These are phyloP conservation scores for Anthoceros angustus DNA, from an alignment of 225 moss, liverwort and hornwort genomes.

Conservation along the genomic window DNA sequence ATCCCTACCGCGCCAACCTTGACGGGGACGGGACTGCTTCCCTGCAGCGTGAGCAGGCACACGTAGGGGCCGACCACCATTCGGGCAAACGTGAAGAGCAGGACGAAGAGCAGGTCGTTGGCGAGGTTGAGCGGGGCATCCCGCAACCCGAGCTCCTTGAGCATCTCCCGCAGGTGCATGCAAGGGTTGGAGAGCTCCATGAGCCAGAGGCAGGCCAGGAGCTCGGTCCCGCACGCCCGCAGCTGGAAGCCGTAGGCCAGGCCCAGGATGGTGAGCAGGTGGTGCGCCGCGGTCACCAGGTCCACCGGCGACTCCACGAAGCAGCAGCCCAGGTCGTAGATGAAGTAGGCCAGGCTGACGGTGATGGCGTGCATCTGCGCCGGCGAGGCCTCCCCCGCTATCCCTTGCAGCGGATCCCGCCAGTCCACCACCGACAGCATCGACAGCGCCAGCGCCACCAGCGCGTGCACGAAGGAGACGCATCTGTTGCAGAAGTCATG, in stretches of 20 bases:
- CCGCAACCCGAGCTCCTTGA: conserved; percentile 66
- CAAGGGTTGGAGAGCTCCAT: conserved; percentile 98
- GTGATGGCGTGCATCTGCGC: conserved; percentile 71
- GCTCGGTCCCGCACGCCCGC: conserved; percentile 68
- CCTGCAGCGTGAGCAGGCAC: conserved; percentile 32
- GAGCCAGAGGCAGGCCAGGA: conserved; percentile 79
- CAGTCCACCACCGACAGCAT: conserved; percentile 47
- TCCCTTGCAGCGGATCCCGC: conserved; percentile 58
- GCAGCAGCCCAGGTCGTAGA: conserved; percentile 85
- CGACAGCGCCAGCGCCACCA: conserved; percentile 43
- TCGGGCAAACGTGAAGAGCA: conserved; percentile 70
- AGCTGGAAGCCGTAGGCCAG: conserved; percentile 51
- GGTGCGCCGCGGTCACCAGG: conserved; percentile 51
- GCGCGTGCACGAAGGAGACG: conserved; percentile 66
- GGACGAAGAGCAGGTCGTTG: conserved; percentile 65
- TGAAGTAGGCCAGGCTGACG: conserved; percentile 78
- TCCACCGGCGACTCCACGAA: conserved; percentile 63
- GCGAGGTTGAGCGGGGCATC: conserved; percentile 42
- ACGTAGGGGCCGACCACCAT: conserved; percentile 57
- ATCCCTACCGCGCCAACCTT: conserved; percentile 95
- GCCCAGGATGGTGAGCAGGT: conserved; percentile 52
- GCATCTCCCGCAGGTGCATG: conserved; percentile 85
- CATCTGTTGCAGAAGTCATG: conserved; percentile 82
- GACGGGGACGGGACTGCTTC: conserved; percentile 38
- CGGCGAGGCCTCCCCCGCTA: conserved; percentile 49